A percentile compares a stretch with the other conserved stretches of the same genome.
Conservation (phyloP, 1,284 basidiomycete genomes). For the Boletus smithii region DNA sequence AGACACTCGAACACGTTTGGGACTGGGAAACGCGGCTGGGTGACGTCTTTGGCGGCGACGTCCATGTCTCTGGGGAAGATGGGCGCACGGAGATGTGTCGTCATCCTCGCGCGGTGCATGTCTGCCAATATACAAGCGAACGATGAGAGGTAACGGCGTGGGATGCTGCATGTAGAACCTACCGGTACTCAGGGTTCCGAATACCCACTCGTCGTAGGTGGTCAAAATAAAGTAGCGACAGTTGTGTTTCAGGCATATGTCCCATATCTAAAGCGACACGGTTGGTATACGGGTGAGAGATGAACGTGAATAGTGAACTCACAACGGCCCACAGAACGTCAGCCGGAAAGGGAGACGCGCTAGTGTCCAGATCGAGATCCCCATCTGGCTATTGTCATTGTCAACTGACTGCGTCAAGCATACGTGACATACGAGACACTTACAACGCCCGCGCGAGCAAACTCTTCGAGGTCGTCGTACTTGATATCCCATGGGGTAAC, state of each 20-base stretch:
- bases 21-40: neutral
- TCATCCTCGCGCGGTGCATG: constrained; percentile 11
- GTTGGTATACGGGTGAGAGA: neutral
- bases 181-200: constrained; percentile 13
- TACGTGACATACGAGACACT: neutral
- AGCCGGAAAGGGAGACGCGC: neutral
- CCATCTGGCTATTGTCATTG: constrained; percentile 1
- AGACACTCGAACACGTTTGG: constrained; percentile 14
- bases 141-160: neutral
- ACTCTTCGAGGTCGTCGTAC: constrained; percentile 9
- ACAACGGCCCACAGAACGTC: constrained; percentile 16
- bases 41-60: constrained; percentile 1
- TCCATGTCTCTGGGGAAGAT: constrained; percentile 6
- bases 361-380: constrained; percentile 1
- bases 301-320: neutral
- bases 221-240: constrained; percentile 19
- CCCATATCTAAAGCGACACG: constrained; percentile 7
- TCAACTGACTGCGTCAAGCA: neutral
- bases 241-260: constrained; percentile 8
- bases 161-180: neutral
- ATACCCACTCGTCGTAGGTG: constrained; percentile 15
- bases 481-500: constrained; percentile 10
- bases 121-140: neutral
- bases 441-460: constrained; percentile 7
- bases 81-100: constrained; percentile 4